Conservation (phyloP, 768 basidiomycete species). For the Fomitopsis serialis region DNA sequence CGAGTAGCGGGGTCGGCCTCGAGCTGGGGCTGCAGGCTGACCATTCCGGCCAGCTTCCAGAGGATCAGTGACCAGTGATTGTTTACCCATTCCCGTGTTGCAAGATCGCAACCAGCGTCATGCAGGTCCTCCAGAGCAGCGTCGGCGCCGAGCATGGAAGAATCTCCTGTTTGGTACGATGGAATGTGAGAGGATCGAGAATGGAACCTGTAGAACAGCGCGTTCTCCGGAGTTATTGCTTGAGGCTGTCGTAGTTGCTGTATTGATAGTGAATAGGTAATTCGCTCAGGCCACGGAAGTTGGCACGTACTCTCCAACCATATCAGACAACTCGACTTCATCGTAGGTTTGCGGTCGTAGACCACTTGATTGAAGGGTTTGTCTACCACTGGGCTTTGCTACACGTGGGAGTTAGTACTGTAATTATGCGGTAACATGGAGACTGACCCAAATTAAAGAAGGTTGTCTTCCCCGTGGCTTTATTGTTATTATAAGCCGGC, state of each 20-base stretch:
- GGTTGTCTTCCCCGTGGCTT: constrained; percentile 16
- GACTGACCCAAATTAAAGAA: constrained; percentile 18
- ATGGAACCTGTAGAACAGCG: constrained; percentile 57
- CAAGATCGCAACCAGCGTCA: constrained; percentile 56
- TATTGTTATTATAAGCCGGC: not conserved
- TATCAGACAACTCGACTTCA: constrained; percentile 13
- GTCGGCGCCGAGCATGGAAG: constrained; percentile 38
- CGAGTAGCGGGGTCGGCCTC: constrained; percentile 40
- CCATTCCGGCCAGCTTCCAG: constrained; percentile 93
- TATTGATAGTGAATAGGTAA: not conserved
- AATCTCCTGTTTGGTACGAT: constrained; percentile 4
- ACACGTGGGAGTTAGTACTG: not conserved
- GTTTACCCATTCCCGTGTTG: constrained; percentile 76
- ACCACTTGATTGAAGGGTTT: constrained; percentile 14
- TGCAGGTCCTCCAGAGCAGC: constrained; percentile 53
- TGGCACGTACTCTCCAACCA: constrained; percentile 18
- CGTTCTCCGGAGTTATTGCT: constrained; percentile 50
- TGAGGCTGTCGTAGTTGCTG: constrained; percentile 48
- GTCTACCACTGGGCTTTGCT: constrained; percentile 9
- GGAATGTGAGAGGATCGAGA: constrained; percentile 23
- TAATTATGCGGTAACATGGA: not conserved
- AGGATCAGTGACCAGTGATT: constrained; percentile 90
- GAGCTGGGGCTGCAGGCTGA: constrained; percentile 60
- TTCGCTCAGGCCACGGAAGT: not conserved
- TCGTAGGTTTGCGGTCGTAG: constrained; percentile 16